Evolutionary conservation across 192 early-diverging fungal genomes (phyloP).

Genomic region (Rhizophagus prolifer): DNA sequence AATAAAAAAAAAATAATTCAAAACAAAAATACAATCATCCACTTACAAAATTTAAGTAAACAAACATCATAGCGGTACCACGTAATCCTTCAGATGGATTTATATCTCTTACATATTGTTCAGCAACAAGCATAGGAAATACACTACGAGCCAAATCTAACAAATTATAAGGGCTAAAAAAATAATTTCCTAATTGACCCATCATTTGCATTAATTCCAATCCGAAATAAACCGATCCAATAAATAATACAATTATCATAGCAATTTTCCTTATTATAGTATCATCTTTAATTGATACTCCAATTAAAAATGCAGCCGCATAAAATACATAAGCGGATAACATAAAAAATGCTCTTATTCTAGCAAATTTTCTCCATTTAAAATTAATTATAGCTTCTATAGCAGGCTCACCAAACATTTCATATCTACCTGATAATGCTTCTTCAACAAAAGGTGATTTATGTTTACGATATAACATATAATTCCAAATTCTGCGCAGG

Average conservation of each 20-base stretch:
- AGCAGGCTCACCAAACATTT: conserved; percentile 26
- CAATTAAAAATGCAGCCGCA: not conserved
- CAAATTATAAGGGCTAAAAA: not conserved
- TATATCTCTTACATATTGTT: not conserved
- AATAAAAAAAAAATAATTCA: not conserved
- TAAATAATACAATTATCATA: not conserved
- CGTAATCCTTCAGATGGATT: not conserved
- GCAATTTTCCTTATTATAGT: not conserved
- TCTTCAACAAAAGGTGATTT: conserved; percentile 11
- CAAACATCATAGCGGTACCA: conserved; percentile 1
- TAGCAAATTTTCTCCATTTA: conserved; percentile 28
- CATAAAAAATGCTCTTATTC: not conserved
- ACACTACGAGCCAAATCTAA: conserved; percentile 9
- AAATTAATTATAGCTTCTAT: conserved; percentile 29
- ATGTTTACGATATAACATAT: not conserved
- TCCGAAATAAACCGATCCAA: not conserved
- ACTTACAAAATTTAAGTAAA: conserved; percentile 16
- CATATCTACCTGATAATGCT: conserved; percentile 6
- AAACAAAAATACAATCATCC: not conserved
- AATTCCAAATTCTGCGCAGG: not conserved
- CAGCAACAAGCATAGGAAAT: conserved; percentile 14
- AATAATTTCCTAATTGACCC: not conserved
- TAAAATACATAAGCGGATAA: not conserved
- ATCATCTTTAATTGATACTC: not conserved
- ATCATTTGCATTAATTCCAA: conserved; percentile 14